Conservation (phyloP, 495 filamentous ascomycete species). For the Tuber melanosporum region DNA sequence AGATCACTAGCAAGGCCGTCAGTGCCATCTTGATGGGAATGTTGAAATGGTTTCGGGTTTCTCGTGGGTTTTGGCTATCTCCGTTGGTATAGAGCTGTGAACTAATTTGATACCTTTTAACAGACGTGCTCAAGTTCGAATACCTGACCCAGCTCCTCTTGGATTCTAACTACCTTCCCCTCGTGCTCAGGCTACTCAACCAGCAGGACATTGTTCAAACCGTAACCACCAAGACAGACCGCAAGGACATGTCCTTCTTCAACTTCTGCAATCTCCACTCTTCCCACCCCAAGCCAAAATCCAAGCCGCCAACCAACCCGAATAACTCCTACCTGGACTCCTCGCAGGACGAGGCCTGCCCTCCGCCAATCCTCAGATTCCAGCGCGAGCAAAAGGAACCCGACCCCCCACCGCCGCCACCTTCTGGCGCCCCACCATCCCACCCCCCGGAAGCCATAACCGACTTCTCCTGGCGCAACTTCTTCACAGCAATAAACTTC, state of each 20-base stretch:
- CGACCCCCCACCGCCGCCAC: slow-evolving; percentile 5
- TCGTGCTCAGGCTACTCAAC: slow-evolving; percentile 86
- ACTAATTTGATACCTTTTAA: slow-evolving; percentile 5
- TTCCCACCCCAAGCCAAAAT: slow-evolving; percentile 42
- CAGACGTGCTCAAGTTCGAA: slow-evolving; percentile 92
- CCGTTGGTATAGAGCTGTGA: not conserved
- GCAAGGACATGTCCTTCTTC: slow-evolving; percentile 83
- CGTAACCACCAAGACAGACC: slow-evolving; percentile 77
- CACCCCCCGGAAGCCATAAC: slow-evolving; percentile 71
- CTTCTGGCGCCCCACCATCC: slow-evolving; percentile 9
- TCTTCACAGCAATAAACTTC: slow-evolving; percentile 88
- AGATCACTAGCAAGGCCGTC: slow-evolving; percentile 85
- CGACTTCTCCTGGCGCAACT: slow-evolving; percentile 84
- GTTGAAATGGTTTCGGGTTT: slow-evolving; percentile 94
- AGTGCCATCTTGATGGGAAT: slow-evolving; percentile 77
- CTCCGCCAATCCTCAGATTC: slow-evolving; percentile 69
- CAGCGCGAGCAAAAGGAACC: slow-evolving; percentile 38
- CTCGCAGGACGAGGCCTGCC: slow-evolving; percentile 63
- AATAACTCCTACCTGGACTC: slow-evolving; percentile 19
- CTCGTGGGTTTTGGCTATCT: slow-evolving; percentile 56
- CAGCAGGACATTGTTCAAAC: slow-evolving; percentile 84
- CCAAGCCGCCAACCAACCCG: slow-evolving; percentile 22
- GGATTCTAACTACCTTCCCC: slow-evolving; percentile 86
- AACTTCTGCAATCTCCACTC: slow-evolving; percentile 67
- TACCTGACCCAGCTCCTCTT: slow-evolving; percentile 88